Base-by-base conservation (phyloP, 1,139 yeast species). In the Geotrichum restrictum region DNA sequence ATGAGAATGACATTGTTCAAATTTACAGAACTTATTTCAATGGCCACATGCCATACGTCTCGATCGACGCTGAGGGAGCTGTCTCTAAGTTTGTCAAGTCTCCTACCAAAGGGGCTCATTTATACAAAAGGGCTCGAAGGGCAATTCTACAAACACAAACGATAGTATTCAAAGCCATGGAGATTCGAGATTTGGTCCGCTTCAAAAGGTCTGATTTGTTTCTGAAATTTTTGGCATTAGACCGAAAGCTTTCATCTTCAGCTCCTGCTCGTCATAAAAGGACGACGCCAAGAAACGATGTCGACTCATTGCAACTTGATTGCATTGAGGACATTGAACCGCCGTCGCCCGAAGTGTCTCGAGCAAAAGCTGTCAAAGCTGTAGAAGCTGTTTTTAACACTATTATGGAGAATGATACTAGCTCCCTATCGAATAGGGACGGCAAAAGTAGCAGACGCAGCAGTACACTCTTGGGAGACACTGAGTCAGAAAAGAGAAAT, bases 351-450 rank as follows among this genome's bases (percentile, higher is more conserved):
- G 36, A 37, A 10, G n/a, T 37, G 7, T 34, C 61, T 79, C 39
- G 75, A 81, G 27, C 34, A 5, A 49, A 55, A 8, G 55, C 57
- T 6, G 52, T 61, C 10, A 56, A 56, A 13, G 91, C 88, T 0
- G 85, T 85, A 19, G 89, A 85, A 63, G 82, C 80, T 62, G 93
- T 88, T 1, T 75, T 85, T 56, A 78, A 78, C 19, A 81, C 82
- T 58, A 83, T 85, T 48, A 80, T 83, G 69, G 64, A 60, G 42
- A 49, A 53, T 18, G 24, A 24, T 2, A 16, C 27, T 14, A 29
- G 11, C 1, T 19, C 33, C 13, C 59, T 56, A 14, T 39, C 34
- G 39, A 39, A 27, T 2, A 51, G 42, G 5, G 29, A 40, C 14
- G 44, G 18, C 18, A 43, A 44, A n/a, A 38, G 19, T 5, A 41